Evolutionary conservation across 768 basidiomycete species (phyloP), one percentile per base, ranked within the genome.

Genomic region (Daedalea quercina): DNA sequence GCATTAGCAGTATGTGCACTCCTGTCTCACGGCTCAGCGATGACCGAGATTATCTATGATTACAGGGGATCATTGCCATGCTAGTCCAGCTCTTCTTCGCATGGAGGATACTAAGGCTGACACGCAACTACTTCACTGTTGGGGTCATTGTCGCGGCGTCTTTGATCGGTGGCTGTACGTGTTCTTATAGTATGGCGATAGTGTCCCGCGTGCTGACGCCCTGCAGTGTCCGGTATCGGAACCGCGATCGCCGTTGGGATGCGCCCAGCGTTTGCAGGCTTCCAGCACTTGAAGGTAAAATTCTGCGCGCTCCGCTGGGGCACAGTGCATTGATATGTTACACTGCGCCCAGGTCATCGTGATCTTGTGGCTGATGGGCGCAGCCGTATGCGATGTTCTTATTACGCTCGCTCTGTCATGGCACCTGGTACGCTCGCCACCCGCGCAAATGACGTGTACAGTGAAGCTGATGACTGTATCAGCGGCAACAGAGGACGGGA

Each of bases 341-440:
- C 7, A 17, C 6, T 20, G 6, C 44, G 20, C 24, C 7, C 23
- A 44, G 44, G 46, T 47, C 9, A 47, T 57, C 33, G 60, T 67
- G 3, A 60, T 64, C 22, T 50, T 70, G 24, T 76, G 75, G 75
- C 61, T 76, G 4, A 65, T 65, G 7, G 68, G 68, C 1, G 63
- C 64, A 9, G 47, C 53, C 2, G 47, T 64, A n/a, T 67, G 65
- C 4, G 75, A 76, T 51, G 51, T 73, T 12, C 31, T 69, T 2
- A 76, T 77, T 35, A 75, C 75, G 1, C 46, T 53, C 12, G 63
- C 67, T 6, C 61, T 77, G 15, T 70, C 73, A 2, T 65, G 58
- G 60, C 65, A 67, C 53, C 58, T 77, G 57, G 74, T 76, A 47
- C 52, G 60, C 25, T 9, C n/a, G 28, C 1, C 31, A 20, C 12